These are phyloP conservation scores for Hylodesmum podocarpum DNA, from an alignment of 306 rosid species.

Conservation along the genomic window DNA sequence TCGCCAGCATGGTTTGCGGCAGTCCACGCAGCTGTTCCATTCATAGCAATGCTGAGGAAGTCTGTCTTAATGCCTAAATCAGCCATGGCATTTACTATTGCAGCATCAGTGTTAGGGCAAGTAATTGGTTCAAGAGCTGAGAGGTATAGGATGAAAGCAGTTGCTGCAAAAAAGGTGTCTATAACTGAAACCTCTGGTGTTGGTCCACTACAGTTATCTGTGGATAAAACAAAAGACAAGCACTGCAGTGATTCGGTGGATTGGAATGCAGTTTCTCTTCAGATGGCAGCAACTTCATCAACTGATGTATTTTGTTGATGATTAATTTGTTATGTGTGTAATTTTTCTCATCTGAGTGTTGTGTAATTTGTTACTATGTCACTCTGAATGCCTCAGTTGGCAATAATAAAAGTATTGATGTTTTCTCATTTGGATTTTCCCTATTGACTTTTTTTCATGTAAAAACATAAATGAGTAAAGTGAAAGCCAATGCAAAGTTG, in stretches of 20 bases:
- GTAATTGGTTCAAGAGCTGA: conserved; percentile 96
- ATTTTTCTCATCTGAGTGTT: conserved; percentile 34
- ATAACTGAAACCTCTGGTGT: conserved; percentile 40
- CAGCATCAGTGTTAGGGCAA: conserved; percentile 89
- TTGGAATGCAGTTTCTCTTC: conserved; percentile 68
- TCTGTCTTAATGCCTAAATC: conserved; percentile 91
- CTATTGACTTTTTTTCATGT: background rate
- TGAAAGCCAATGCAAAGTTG: background rate
- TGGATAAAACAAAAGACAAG: conserved; percentile 42
- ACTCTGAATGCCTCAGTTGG: conserved; percentile 34
- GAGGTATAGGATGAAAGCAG: conserved; percentile 64
- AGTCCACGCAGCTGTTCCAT: conserved; percentile 97
- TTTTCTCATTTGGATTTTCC: background rate
- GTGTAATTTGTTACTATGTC: conserved; percentile 35
- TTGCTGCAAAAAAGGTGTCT: conserved; percentile 45
- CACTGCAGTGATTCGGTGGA: conserved; percentile 58
- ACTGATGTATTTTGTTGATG: conserved; percentile 64
- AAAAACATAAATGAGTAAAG: conserved; percentile 4
- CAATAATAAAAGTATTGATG: conserved; percentile 32
- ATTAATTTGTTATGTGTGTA: conserved; percentile 30
- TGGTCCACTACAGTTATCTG: conserved; percentile 39
- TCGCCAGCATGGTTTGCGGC: conserved; percentile 96
- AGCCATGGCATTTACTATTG: conserved; percentile 97
- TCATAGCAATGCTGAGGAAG: conserved; percentile 94
- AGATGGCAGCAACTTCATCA: conserved; percentile 60